Conservation (phyloP, 2,329 filamentous ascomycete species). For the Cadophora luteo-olivacea region DNA sequence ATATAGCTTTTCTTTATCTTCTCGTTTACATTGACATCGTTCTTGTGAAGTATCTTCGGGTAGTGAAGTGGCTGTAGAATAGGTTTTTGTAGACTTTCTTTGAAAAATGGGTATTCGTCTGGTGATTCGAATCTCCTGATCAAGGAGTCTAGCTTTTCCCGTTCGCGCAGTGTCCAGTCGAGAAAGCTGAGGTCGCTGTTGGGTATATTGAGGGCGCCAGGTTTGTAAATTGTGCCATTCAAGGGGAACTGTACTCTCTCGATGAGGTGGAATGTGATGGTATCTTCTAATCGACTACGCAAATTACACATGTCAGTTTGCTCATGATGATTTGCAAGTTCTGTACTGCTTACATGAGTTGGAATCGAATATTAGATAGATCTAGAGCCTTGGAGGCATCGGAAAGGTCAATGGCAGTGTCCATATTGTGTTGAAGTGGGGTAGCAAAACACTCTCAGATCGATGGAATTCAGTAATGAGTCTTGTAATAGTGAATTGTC, state of each 20-base stretch:
- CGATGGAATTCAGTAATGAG: not conserved
- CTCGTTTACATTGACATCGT: constrained; percentile 89
- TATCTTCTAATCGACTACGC: constrained; percentile 89
- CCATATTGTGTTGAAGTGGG: constrained; percentile 64
- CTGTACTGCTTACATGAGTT: constrained; percentile 74
- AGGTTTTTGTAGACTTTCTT: constrained; percentile 75
- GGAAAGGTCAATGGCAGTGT: constrained; percentile 85
- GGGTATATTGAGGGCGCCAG: constrained; percentile 82
- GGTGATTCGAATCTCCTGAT: constrained; percentile 95
- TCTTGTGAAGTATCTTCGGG: constrained; percentile 84
- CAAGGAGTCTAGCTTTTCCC: constrained; percentile 89
- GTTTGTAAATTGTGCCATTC: constrained; percentile 84
- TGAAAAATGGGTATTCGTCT: constrained; percentile 98
- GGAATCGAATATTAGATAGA: constrained; percentile 88
- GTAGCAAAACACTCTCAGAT: not conserved
- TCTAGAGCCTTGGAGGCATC: constrained; percentile 87
- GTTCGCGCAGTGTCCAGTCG: constrained; percentile 91
- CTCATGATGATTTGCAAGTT: not conserved
- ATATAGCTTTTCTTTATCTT: constrained; percentile 88
- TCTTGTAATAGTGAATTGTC: not conserved
- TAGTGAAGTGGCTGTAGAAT: constrained; percentile 90
- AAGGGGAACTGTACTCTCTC: constrained; percentile 97
- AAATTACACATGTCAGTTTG: constrained; percentile 10
- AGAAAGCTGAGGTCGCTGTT: constrained; percentile 78
- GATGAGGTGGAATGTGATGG: constrained; percentile 95